phyloP scores from a whole-genome alignment of 2,329 filamentous ascomycete species.

The Ophiognomonia clavigignenti-juglandacearum region DNA sequence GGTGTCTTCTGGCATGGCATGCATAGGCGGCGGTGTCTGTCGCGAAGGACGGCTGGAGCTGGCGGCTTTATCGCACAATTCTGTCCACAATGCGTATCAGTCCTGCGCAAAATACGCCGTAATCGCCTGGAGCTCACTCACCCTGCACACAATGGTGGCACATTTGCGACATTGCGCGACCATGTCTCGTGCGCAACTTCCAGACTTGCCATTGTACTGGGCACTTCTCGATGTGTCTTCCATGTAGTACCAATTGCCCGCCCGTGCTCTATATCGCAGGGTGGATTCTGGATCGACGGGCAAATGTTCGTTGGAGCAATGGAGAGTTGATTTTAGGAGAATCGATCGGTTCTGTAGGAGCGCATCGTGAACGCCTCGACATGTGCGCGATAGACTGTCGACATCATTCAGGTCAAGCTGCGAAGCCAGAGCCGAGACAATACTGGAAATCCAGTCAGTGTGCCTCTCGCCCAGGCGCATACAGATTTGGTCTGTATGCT shows the following conservation, averaged over 20 bases:
- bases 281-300: constrained; percentile 51
- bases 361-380: constrained; percentile 71
- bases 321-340: constrained; percentile 70
- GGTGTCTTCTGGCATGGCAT: constrained; percentile 68
- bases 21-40: constrained; percentile 79
- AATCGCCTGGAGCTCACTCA: constrained; percentile 54
- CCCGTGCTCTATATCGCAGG: constrained; percentile 53
- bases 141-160: constrained; percentile 72
- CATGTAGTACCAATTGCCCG: constrained; percentile 56
- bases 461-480: constrained; percentile 7
- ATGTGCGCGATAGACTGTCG: constrained; percentile 76
- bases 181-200: constrained; percentile 80
- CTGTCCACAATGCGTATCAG: constrained; percentile 39
- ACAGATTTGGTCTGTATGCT: neutral
- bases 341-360: constrained; percentile 74
- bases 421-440: constrained; percentile 69
- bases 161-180: constrained; percentile 80
- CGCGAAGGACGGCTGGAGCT: constrained; percentile 58
- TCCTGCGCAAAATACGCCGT: neutral
- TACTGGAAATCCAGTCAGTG: constrained; percentile 43
- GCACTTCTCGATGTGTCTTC: constrained; percentile 42
- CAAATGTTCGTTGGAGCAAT: constrained; percentile 67
- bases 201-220: constrained; percentile 60
- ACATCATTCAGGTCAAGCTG: constrained; percentile 83
- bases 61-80: constrained; percentile 89